Conservation (phyloP, 208 protist species). For the Trichomonas vaginalis region DNA sequence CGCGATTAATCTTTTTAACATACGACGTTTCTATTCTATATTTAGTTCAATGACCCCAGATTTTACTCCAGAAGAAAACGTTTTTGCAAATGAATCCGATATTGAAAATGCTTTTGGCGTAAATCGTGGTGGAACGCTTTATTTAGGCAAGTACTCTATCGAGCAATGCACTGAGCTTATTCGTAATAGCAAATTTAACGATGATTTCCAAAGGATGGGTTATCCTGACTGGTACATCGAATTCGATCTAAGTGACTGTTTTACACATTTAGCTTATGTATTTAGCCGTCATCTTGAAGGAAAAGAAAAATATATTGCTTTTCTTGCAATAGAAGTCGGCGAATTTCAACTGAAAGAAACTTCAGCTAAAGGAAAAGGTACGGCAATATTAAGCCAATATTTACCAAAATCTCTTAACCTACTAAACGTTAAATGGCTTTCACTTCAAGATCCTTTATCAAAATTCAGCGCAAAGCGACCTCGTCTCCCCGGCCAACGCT, state of each 20-base stretch:
- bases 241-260: not conserved
- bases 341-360: not conserved
- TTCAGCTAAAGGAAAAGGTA: not conserved
- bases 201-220: not conserved
- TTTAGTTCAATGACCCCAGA: not conserved
- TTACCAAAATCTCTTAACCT: not conserved
- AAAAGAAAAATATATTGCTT: not conserved
- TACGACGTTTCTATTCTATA: not conserved
- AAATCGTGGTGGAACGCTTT: not conserved
- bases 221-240: not conserved
- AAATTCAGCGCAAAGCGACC: not conserved
- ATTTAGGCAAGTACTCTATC: not conserved
- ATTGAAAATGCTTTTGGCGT: not conserved
- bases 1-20: not conserved
- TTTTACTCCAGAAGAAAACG: not conserved
- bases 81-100: not conserved
- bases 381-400: not conserved
- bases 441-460: not conserved
- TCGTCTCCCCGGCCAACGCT: not conserved
- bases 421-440: not conserved
- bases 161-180: not conserved
- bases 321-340: not conserved
- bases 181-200: not conserved
- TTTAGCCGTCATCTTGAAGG: not conserved
- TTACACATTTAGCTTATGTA: not conserved